Evolutionary conservation across 2,329 filamentous ascomycete species (phyloP).

Genomic region (Fusarium lyarnte): DNA sequence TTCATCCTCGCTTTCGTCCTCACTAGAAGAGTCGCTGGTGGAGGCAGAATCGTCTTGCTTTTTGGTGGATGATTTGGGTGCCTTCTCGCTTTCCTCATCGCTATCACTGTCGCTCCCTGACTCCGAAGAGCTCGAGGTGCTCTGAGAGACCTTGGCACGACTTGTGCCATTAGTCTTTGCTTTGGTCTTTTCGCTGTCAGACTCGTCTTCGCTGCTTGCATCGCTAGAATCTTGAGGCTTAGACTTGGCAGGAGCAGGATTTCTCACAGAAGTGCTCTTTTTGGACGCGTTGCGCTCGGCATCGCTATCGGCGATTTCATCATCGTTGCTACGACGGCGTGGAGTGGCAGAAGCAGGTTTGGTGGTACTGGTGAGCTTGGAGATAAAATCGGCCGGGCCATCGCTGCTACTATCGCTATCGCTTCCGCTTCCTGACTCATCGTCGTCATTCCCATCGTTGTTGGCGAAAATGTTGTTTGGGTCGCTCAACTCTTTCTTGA

Average conservation of each 20-base stretch:
- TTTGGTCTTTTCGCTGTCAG: constrained; percentile 36
- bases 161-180: constrained; percentile 36
- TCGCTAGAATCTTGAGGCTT: constrained; percentile 35
- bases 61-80: constrained; percentile 19
- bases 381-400: constrained; percentile 44
- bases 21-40: constrained; percentile 41
- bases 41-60: constrained; percentile 35
- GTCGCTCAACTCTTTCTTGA: constrained; percentile 46
- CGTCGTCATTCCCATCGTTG: constrained; percentile 45
- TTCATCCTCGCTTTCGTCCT: constrained; percentile 44
- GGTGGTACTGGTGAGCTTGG: constrained; percentile 43
- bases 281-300: constrained; percentile 48
- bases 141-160: constrained; percentile 23
- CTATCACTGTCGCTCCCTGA: constrained; percentile 46
- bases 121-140: constrained; percentile 41
- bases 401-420: constrained; percentile 28
- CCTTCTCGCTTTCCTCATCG: constrained; percentile 38
- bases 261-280: constrained; percentile 33
- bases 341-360: constrained; percentile 28
- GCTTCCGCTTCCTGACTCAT: constrained; percentile 47
- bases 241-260: constrained; percentile 25
- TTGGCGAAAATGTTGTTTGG: constrained; percentile 45
- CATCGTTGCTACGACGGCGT: constrained; percentile 45
- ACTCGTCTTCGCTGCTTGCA: constrained; percentile 45
- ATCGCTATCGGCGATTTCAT: constrained; percentile 57